Conservation (phyloP, 1,139 yeast species). For the Ogataea hybrid region DNA sequence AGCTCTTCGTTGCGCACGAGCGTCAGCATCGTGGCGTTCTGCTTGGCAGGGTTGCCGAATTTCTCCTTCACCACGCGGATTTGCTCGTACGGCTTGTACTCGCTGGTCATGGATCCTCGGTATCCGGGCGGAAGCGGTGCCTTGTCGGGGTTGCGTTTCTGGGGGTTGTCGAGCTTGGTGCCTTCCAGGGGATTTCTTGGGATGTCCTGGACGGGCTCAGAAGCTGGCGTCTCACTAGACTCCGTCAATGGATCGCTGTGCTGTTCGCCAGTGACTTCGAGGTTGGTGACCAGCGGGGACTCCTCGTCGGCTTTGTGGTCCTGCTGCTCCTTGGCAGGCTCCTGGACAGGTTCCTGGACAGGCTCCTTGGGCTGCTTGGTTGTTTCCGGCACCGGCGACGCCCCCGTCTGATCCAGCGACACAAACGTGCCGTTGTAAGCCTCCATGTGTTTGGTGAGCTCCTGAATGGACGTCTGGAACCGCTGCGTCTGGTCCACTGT, state of each 20-base stretch:
- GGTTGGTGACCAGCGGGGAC: not conserved
- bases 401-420: not conserved
- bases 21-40: conserved; percentile 55
- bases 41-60: conserved; percentile 13
- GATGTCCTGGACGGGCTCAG: conserved; percentile 1
- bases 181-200: conserved; percentile 20
- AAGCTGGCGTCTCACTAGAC: not conserved
- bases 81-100: conserved; percentile 25
- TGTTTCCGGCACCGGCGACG: not conserved
- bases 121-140: conserved; percentile 26
- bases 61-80: conserved; percentile 16
- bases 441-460: conserved; percentile 7
- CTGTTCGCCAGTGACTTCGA: not conserved
- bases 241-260: too few species aligned
- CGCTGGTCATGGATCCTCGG: conserved; percentile 19
- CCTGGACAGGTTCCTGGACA: not conserved
- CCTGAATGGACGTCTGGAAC: conserved; percentile 5
- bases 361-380: not conserved
- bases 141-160: conserved; percentile 19
- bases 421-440: conserved; percentile 6
- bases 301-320: conserved; percentile 1
- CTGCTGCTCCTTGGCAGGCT: not conserved
- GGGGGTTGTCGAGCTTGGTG: conserved; percentile 24
- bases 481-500: conserved; percentile 6
- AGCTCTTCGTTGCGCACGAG: conserved; percentile 60